These are phyloP conservation scores for Euphorbia schlechtendalii DNA, from an alignment of 441 rosid genomes.

Conservation along the genomic window DNA sequence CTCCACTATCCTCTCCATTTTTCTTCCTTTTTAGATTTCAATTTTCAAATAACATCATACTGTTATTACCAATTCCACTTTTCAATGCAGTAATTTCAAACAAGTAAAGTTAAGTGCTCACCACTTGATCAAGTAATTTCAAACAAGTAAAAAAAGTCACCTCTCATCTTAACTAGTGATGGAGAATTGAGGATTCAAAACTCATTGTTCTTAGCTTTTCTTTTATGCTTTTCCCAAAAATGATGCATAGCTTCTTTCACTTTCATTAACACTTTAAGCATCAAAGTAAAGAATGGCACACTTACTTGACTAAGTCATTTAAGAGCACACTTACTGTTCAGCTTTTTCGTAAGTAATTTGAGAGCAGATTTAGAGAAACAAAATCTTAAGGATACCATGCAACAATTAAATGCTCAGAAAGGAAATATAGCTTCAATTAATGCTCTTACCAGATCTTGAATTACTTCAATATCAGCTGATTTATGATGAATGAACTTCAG, in stretches of 20 bases:
- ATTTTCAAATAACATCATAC: conserved; percentile 1
- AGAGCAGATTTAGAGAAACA: background rate
- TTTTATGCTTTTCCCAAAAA: background rate
- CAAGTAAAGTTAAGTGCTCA: no score
- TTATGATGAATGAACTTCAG: no score
- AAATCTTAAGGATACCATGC: background rate
- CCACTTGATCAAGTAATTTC: background rate
- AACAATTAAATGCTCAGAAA: background rate
- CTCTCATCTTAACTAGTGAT: background rate
- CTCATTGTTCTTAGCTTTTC: background rate
- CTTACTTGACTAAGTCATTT: no score
- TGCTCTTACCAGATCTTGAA: no score
- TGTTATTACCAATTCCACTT: background rate
- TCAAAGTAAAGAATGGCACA: conserved; percentile 3
- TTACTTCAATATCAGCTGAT: no score
- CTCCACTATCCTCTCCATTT: conserved; percentile 15
- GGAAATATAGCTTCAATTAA: no score
- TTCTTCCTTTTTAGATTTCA: conserved; percentile 9
- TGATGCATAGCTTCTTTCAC: conserved; percentile 8
- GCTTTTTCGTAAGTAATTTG: no score
- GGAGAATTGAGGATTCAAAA: background rate
- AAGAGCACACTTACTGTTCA: no score
- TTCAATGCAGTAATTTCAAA: conserved; percentile 6
- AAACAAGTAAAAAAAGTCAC: background rate
- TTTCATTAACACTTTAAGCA: background rate